Base-by-base conservation (phyloP, 768 basidiomycete species). In the Crepidotus variabilis region DNA sequence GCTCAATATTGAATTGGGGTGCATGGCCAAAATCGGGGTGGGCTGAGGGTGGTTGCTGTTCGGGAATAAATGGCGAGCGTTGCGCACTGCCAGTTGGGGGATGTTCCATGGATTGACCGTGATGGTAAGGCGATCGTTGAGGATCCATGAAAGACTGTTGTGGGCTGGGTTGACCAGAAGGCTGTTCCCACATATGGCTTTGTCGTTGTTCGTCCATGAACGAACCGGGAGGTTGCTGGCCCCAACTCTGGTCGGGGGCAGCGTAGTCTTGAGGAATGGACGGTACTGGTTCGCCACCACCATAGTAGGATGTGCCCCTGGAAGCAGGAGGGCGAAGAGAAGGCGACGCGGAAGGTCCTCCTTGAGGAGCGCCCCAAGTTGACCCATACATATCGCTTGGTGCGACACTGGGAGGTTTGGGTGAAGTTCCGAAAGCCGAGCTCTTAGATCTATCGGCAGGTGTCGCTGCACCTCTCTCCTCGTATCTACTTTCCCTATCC, bases 401-500 rank as follows among this genome's bases (percentile, higher is more conserved):
- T n/a, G 48, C 48, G 48, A 22, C 28, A 16, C 22, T 23, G 21
- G 48, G 22, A 11, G 48, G 32, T 50, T n/a, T 24, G 28, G 28
- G 28, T 22, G 39, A 43, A 4, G 13, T 14, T 43, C 14, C 13
- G 11, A 5, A 20, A 2, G 14, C 18, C 3, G 39, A 23, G 16
- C 13, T 50, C 22, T 11, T 22, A 50, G 48, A 50, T 50, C 8
- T 18, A 21, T 16, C 23, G 22, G 48, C 14, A 1, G 48, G 23
- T 50, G 22, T 33, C 28, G 28, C 28, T 3, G 28, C 28, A 8
- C 28, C 28, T 69, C 67, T 48, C 67, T 64, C 35, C 53, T 59
- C 21, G 47, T 48, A 53, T 63, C 55, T 47, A 28, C 63, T 65
- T 57, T 63, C 56, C 47, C 58, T 62, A 21, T 63, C 65, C 47